Evolutionary conservation across 306 rosid genomes (phyloP), one percentile per base, ranked within the genome.

Genomic region (Abrus precatorius): DNA sequence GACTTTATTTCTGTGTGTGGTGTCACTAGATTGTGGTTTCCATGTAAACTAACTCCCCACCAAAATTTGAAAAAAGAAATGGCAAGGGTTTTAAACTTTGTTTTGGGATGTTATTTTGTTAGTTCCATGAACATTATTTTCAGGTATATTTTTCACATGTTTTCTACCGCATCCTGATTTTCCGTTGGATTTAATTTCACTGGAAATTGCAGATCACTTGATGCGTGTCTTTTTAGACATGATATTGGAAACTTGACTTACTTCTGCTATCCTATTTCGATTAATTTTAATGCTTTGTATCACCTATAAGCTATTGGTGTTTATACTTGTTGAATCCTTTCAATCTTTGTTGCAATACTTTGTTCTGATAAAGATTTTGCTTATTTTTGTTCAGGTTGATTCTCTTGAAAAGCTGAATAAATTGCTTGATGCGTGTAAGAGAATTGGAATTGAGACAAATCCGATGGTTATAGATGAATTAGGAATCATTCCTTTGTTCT

Each of bases 401-500:
- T 94, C 98, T 62, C 55, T 89, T 83, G 92, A 89, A 79, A 94
- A 94, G 92, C 81, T 94, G 56, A 79, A 88, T 75, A 76, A 76
- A 67, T 75, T 94, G 87, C 90, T 94, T 55, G 97, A 89, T 72
- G 88, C 86, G 1, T 94, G 98, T 64, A 75, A 81, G 76, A 79
- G 77, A 59, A 90, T 94, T 75, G 98, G 92, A 85, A 90, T 94
- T 64, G 91, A 87, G 86, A 89, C 95, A 84, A 88, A 70, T 76
- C 94, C 97, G 8, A 79, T 65, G 79, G 82, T 44, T 82, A 55
- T 90, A 43, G 89, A 91, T 83, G 85, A 86, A 80, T 79, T 94
- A 84, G 98, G 98, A 84, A 92, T 94, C 84, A 82, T 94, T 84
- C 98, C 98, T 80, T 66, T 94, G 85, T 87, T 88, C 92, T 94